A percentile compares a stretch with the other conserved stretches of the same genome.
Evolutionary conservation across 2,329 filamentous ascomycete genomes (phyloP).

Genomic region (Trichoderma harzianum): DNA sequence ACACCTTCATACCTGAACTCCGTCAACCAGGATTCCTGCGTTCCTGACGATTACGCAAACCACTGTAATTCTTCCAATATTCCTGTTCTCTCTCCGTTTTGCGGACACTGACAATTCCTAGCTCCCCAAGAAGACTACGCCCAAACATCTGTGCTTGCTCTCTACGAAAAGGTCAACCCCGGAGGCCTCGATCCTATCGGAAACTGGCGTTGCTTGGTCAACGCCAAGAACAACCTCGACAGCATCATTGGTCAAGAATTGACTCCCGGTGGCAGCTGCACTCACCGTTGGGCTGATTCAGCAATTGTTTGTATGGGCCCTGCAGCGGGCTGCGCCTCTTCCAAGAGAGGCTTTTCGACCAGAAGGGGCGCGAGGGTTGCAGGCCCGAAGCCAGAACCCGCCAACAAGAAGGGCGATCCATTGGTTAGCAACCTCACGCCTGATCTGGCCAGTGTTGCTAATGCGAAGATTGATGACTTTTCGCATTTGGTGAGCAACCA

Average conservation of each 20-base stretch:
- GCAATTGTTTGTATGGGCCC: neutral
- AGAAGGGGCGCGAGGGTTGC: neutral
- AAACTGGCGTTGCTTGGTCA: neutral
- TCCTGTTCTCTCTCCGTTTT: neutral
- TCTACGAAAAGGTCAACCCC: neutral
- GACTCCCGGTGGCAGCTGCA: neutral
- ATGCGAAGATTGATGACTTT: neutral
- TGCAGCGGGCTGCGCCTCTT: neutral
- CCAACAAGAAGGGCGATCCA: neutral
- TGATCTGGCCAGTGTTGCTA: neutral
- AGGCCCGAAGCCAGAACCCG: neutral
- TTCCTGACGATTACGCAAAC: neutral
- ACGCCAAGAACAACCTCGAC: neutral
- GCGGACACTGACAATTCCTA: neutral
- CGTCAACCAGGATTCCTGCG: neutral
- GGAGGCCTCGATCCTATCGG: neutral
- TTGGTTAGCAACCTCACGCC: neutral
- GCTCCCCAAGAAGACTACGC: neutral
- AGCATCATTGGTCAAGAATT: neutral
- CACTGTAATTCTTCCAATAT: neutral
- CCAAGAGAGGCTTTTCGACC: neutral
- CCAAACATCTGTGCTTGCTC: neutral
- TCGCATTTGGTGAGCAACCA: neutral
- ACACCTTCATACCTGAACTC: neutral
- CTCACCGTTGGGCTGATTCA: neutral